phyloP scores from a whole-genome alignment of 352 stramenopile species.

The Aphanomyces cochlioides region DNA sequence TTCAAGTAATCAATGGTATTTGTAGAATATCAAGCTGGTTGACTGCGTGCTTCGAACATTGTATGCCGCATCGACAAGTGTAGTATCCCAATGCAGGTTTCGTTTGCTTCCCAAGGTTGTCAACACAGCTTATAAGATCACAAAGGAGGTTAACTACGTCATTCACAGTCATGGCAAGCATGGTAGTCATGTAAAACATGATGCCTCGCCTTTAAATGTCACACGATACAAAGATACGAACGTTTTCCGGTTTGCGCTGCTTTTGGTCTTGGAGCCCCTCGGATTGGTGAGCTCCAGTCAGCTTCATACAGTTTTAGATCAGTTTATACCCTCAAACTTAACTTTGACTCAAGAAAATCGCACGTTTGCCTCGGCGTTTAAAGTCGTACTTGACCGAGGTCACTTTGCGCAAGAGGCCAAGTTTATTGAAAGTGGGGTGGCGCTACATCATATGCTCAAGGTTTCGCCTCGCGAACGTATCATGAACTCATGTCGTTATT shows the following conservation, averaged over 20 bases:
- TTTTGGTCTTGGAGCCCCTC: conserved; percentile 14
- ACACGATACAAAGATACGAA: conserved; percentile 17
- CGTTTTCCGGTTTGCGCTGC: conserved; percentile 24
- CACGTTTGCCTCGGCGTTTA: conserved; percentile 7
- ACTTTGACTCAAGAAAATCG: not conserved
- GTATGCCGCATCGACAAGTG: not conserved
- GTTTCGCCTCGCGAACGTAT: not conserved
- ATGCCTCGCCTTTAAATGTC: conserved; percentile 9
- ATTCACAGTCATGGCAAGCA: not conserved
- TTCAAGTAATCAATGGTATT: not conserved
- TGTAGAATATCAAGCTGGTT: not conserved
- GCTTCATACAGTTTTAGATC: not conserved
- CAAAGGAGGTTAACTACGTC: conserved; percentile 11
- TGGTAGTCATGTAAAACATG: not conserved
- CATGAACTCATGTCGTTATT: not conserved
- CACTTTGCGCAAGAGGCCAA: too few species aligned
- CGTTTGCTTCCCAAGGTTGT: not conserved
- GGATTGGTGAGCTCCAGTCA: not conserved
- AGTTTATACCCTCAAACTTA: not conserved
- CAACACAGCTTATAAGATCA: not conserved
- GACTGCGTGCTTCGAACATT: not conserved
- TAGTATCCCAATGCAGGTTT: not conserved
- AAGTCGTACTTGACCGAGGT: conserved; percentile 12
- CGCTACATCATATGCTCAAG: conserved; percentile 3
- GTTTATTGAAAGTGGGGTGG: conserved; percentile 9